Evolutionary conservation across 495 filamentous ascomycete species (phyloP), one percentile per base, ranked within the genome.

Genomic region (Trypethelium eluteriae): DNA sequence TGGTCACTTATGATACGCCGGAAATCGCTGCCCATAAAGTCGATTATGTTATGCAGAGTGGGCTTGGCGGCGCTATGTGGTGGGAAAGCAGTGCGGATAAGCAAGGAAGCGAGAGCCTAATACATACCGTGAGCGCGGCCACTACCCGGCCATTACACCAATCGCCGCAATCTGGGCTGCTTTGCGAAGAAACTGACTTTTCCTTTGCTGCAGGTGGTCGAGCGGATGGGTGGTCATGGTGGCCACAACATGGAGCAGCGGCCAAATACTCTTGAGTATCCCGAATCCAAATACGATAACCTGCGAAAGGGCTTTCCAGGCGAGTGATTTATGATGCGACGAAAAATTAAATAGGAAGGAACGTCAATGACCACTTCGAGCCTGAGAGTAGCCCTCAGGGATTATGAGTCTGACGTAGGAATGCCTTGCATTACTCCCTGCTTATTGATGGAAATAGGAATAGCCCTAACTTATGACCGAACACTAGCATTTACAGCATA

Each of bases 71-170:
- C 12, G 87, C 83, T 0, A 93, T 96, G 85, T 96, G 90, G 83
- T 97, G 93, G 92, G 92, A 96, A 77, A 86, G 84, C 35, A 89
- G 85, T 73, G 86, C 84, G 35, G 93, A 96, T 73, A 87, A 83
- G 73, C 71, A 59, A 0, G 84, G 81, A 9, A 38, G 41, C 5
- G 66, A 69, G 41, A 74, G 72, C 44, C 38, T 74, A 62, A 74
- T 72, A 12, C 16, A 18, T 39, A 66, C 34, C 5, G 64, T 66
- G 38, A 36, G 53, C 2, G 36, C 36, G 25, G 25, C 25, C 25
- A 25, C 25, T 25, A 1, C 7, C 25, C 7, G 11, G 1, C 1
- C 25, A 25, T 25, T 25, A 25, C 25, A 25, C 25, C 25, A 25
- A 25, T 25, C 25, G 25, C 25, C 25, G 25, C 14, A 38, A 62